Conservation (phyloP, 2,329 filamentous ascomycete species). For the Graphilbum ipis-grandicollis region DNA sequence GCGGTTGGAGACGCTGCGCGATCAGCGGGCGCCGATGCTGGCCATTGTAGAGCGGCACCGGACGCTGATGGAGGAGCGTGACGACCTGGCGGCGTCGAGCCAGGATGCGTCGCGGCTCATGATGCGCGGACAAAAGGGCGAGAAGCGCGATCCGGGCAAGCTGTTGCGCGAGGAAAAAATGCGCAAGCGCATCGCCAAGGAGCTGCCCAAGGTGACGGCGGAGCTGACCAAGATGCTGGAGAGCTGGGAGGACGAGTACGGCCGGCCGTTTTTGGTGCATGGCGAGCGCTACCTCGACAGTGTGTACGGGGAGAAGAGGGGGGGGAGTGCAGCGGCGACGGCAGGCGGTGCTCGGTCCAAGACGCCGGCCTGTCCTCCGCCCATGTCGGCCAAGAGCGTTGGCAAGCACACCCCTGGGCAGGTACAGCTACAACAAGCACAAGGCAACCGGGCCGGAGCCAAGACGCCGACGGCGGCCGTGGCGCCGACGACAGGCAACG, state of each 20-base stretch:
- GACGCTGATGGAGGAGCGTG: conserved; percentile 65
- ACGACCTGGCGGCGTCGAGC: conserved; percentile 76
- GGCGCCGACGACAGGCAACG: conserved; percentile 26
- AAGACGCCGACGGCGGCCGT: conserved; percentile 35
- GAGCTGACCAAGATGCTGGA: conserved; percentile 75
- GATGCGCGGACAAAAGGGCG: conserved; percentile 79
- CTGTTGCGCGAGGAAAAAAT: conserved; percentile 94
- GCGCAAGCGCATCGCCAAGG: conserved; percentile 92
- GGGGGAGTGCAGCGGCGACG: conserved; percentile 14
- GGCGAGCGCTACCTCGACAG: conserved; percentile 82
- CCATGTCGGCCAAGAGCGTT: conserved; percentile 12
- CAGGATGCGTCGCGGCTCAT: conserved; percentile 90
- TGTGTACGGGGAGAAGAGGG: conserved; percentile 37
- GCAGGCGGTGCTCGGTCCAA: conserved; percentile 51
- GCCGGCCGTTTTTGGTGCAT: conserved; percentile 80
- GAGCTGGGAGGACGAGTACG: conserved; percentile 85
- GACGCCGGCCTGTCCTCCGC: conserved; percentile 45
- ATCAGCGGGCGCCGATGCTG: conserved; percentile 74
- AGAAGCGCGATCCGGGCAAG: conserved; percentile 86
- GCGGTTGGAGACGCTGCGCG: conserved; percentile 62
- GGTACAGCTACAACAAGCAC: background rate
- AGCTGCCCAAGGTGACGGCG: conserved; percentile 75
- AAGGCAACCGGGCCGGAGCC: conserved; percentile 19
- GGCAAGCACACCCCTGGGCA: conserved; percentile 7
- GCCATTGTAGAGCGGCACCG: conserved; percentile 71